Conservation (phyloP, 2,329 filamentous ascomycete species). For the Curvularia eragrostidis region DNA sequence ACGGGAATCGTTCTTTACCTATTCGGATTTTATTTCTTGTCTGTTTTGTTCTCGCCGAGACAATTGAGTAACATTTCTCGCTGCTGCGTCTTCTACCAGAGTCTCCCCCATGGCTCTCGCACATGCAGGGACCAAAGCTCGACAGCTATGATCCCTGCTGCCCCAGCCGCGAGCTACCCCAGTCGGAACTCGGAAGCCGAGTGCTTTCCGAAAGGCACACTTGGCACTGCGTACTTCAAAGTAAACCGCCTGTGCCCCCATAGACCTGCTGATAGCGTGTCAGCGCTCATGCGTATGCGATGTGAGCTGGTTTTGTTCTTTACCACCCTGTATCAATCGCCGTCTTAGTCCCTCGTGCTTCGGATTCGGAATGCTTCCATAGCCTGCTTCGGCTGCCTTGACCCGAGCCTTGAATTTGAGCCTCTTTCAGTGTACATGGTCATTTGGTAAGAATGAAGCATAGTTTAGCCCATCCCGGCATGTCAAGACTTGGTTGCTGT, state of each 20-base stretch:
- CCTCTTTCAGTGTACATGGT: not conserved
- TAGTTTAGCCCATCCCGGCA: not conserved
- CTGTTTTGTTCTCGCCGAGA: not conserved
- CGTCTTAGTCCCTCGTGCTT: not conserved
- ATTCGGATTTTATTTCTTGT: not conserved
- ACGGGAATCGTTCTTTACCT: not conserved
- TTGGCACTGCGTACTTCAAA: not conserved
- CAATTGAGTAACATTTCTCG: not conserved
- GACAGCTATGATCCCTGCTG: not conserved
- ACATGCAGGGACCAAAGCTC: not conserved
- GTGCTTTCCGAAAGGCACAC: not conserved
- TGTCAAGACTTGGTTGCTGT: no score
- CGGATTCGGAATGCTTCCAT: not conserved
- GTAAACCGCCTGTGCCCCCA: not conserved
- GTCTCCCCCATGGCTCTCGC: not conserved
- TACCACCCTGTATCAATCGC: no score
- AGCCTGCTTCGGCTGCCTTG: not conserved
- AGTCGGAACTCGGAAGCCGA: constrained; percentile 1
- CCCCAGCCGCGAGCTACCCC: not conserved
- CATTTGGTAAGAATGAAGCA: not conserved
- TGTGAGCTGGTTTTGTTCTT: not conserved
- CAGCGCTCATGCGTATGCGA: not conserved
- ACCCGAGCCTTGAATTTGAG: not conserved
- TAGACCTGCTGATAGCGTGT: no score
- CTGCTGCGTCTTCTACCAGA: not conserved